Base-by-base conservation (phyloP, 2,329 filamentous ascomycete species). In the Dactylellina cionopaga region DNA sequence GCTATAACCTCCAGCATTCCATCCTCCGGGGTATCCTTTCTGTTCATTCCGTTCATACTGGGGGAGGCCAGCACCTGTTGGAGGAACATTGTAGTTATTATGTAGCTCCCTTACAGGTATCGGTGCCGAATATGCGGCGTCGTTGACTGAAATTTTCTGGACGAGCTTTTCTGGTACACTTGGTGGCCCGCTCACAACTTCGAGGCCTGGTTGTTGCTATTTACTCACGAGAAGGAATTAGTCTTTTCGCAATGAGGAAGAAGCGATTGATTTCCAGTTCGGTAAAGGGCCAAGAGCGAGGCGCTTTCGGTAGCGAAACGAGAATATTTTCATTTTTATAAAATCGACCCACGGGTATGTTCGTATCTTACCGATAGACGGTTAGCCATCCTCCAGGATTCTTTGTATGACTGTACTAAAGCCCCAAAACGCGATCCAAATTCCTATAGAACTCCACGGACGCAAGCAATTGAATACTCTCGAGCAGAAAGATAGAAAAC, bases 351-450 rank as follows among this genome's bases (percentile, higher is more conserved):
- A 22, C 44, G 68, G 68, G 65, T 46, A 72, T 59, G 68, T 72
- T 72, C 68, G 49, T 72, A 72, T 72, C 68, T 72, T 59, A 72
- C 68, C 68, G 68, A 72, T 19, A 46, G 41, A 52, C 46, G 59
- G 60, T 72, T 60, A 22, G 60, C 47, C 68, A 72, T 72, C 27
- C 47, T 70, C 56, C 37, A 1, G 15, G 19, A 41, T 7, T 39
- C 2, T 33, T 22, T 31, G n/a, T n/a, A n/a, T n/a, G n/a, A n/a
- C n/a, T n/a, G n/a, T n/a, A n/a, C n/a, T n/a, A n/a, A n/a, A n/a
- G n/a, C n/a, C n/a, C n/a, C n/a, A n/a, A n/a, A n/a, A n/a, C 4
- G 25, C 15, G 39, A 22, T 41, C 2, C 5, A 54, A 11, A 54
- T 24, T 24, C 49, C 15, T 19, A 22, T 3, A 29, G 3, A 47